These are phyloP conservation scores for Collybiopsis luxurians DNA, from an alignment of 768 basidiomycete species.

Conservation along the genomic window DNA sequence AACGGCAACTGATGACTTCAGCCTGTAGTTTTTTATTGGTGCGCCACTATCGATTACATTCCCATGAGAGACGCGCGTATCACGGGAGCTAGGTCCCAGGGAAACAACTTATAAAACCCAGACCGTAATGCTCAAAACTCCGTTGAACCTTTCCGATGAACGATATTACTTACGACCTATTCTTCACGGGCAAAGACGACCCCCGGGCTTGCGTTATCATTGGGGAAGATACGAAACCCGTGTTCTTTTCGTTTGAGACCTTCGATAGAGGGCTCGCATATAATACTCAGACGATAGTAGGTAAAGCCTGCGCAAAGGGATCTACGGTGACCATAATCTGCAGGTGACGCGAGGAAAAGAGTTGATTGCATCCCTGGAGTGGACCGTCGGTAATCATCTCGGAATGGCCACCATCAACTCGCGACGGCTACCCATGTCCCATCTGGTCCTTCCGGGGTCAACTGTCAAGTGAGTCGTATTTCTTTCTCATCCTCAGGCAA, in stretches of 20 bases:
- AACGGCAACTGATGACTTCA: not conserved
- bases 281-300: conserved; percentile 49
- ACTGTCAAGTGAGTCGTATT: conserved; percentile 40
- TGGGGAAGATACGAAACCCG: conserved; percentile 54
- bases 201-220: conserved; percentile 68
- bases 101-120: conserved; percentile 37
- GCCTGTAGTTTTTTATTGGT: conserved; percentile 34
- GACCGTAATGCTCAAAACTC: conserved; percentile 14
- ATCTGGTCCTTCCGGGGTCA: conserved; percentile 55
- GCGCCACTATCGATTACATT: conserved; percentile 52
- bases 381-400: conserved; percentile 52
- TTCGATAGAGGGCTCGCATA: conserved; percentile 38
- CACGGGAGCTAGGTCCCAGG: conserved; percentile 45
- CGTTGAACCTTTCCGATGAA: conserved; percentile 18
- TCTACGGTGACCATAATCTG: not conserved
- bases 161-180: conserved; percentile 48
- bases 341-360: conserved; percentile 42
- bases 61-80: conserved; percentile 50
- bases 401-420: conserved; percentile 55
- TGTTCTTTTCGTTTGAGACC: conserved; percentile 71
- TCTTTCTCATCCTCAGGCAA: conserved; percentile 8
- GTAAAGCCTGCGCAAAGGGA: conserved; percentile 13
- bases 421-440: conserved; percentile 58
- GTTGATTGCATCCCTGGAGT: conserved; percentile 47
- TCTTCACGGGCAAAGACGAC: conserved; percentile 69